phyloP scores from a whole-genome alignment of 345 rosid genomes.

The Microcos paniculata region DNA sequence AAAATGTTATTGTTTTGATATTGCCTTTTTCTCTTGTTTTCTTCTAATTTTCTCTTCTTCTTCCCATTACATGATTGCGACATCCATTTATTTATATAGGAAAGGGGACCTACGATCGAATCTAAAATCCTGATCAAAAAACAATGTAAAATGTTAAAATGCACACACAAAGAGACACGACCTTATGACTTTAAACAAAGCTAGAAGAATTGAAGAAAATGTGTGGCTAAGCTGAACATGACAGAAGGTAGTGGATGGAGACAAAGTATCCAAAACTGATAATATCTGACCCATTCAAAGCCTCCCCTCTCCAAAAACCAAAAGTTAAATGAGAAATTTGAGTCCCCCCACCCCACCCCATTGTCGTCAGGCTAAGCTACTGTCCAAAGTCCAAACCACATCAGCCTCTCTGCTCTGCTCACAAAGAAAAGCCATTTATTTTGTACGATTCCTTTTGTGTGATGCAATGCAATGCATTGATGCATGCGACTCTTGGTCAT shows the following conservation, averaged over 20 bases:
- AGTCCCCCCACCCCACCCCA: no score
- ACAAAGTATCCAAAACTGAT: neutral
- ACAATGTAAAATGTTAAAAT: neutral
- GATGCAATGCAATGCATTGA: no score
- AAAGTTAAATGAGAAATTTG: neutral
- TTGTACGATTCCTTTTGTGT: neutral
- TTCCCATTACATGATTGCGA: neutral
- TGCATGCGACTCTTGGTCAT: neutral
- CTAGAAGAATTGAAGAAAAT: neutral
- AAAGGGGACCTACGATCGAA: neutral
- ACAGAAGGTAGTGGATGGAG: neutral
- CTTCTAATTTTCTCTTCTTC: neutral
- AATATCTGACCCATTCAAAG: neutral
- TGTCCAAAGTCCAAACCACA: neutral
- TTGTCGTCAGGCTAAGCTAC: neutral
- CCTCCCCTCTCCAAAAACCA: neutral
- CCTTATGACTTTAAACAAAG: neutral
- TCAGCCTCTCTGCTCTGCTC: neutral
- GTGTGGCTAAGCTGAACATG: neutral
- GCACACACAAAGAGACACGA: neutral
- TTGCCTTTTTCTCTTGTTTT: no score
- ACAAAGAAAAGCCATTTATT: neutral
- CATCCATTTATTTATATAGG: neutral
- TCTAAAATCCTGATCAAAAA: neutral
- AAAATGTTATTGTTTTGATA: no score